phyloP scores from a whole-genome alignment of 164 flowering plant species.

The Santalum album region DNA sequence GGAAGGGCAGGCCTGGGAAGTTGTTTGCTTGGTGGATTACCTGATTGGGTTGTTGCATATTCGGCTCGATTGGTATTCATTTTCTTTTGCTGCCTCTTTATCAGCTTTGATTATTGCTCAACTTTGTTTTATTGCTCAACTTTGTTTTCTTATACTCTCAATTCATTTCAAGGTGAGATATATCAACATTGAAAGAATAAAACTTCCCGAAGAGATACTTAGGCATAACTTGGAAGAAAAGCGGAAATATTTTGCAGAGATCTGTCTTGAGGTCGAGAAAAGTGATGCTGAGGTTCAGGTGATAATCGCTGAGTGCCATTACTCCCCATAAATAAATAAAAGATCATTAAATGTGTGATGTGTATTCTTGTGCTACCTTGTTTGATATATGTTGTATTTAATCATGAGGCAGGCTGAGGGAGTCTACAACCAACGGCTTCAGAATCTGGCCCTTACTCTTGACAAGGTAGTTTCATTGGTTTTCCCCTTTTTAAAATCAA shows the following conservation, averaged over 20 bases:
- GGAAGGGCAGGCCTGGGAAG: slow-evolving; percentile 88
- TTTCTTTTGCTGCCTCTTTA: slow-evolving; percentile 4
- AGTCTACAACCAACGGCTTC: slow-evolving; percentile 96
- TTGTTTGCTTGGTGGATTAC: slow-evolving; percentile 91
- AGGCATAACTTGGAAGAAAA: slow-evolving; percentile 91
- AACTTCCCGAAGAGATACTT: slow-evolving; percentile 84
- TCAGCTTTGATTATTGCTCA: too few species aligned
- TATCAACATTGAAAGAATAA: slow-evolving; percentile 83
- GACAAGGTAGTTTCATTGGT: slow-evolving; percentile 53
- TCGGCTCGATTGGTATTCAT: slow-evolving; percentile 86
- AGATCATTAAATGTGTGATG: too few species aligned
- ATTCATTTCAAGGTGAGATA: slow-evolving; percentile 68
- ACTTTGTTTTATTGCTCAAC: too few species aligned
- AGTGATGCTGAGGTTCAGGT: slow-evolving; percentile 98
- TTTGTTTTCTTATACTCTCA: slow-evolving; percentile 9
- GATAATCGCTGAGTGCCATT: neutral
- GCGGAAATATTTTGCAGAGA: slow-evolving; percentile 71
- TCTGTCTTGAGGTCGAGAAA: slow-evolving; percentile 68
- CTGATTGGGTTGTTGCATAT: slow-evolving; percentile 95
- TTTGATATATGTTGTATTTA: neutral
- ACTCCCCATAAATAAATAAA: too few species aligned
- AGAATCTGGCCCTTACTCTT: slow-evolving; percentile 90
- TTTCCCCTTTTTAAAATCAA: neutral
- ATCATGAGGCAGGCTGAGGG: slow-evolving; percentile 85
- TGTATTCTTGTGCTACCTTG: neutral